A percentile compares a stretch with the other conserved stretches of the same genome.
phyloP scores from a whole-genome alignment of 805 yeast genomes.

The Ogataea chonburiensis region DNA sequence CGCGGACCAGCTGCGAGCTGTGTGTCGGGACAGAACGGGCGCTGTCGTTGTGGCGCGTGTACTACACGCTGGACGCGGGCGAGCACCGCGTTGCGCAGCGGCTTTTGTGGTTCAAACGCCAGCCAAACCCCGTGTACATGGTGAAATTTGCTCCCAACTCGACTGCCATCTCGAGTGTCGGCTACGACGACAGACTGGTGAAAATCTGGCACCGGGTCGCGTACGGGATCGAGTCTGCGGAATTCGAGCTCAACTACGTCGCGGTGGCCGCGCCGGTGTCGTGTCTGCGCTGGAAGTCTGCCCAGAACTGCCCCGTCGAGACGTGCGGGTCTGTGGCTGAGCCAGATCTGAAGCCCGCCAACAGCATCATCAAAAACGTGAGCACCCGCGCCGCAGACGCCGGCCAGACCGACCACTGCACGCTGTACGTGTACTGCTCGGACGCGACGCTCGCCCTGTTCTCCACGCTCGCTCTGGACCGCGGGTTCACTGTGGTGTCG shows the following conservation, averaged over 20 bases:
- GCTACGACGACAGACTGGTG: slow-evolving; percentile 61
- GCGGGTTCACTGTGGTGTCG: slow-evolving; percentile 52
- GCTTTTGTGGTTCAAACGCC: slow-evolving; percentile 47
- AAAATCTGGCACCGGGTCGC: slow-evolving; percentile 78
- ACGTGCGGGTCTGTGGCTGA: slow-evolving; percentile 13
- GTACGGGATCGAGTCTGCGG: slow-evolving; percentile 60
- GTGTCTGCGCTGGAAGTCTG: slow-evolving; percentile 54
- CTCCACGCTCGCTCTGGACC: slow-evolving; percentile 61
- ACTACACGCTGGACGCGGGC: slow-evolving; percentile 25
- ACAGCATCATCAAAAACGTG: slow-evolving; percentile 26
- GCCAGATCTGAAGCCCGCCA: slow-evolving; percentile 28
- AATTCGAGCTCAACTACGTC: slow-evolving; percentile 67
- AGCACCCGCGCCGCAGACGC: slow-evolving; percentile 2
- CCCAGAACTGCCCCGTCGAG: slow-evolving; percentile 3
- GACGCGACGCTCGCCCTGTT: slow-evolving; percentile 65
- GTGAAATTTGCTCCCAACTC: slow-evolving; percentile 68
- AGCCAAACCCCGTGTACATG: slow-evolving; percentile 59
- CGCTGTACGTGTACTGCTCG: slow-evolving; percentile 62
- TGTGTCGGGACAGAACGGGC: slow-evolving; percentile 54
- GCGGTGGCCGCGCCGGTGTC: slow-evolving; percentile 63
- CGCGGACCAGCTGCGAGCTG: slow-evolving; percentile 48
- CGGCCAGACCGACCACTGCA: slow-evolving; percentile 39
- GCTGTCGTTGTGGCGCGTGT: slow-evolving; percentile 54
- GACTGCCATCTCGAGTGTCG: slow-evolving; percentile 60
- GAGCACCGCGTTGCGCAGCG: slow-evolving; percentile 21